Evolutionary conservation across 2,329 filamentous ascomycete species (phyloP).

Genomic region (Ceratocystis diversiconidia): DNA sequence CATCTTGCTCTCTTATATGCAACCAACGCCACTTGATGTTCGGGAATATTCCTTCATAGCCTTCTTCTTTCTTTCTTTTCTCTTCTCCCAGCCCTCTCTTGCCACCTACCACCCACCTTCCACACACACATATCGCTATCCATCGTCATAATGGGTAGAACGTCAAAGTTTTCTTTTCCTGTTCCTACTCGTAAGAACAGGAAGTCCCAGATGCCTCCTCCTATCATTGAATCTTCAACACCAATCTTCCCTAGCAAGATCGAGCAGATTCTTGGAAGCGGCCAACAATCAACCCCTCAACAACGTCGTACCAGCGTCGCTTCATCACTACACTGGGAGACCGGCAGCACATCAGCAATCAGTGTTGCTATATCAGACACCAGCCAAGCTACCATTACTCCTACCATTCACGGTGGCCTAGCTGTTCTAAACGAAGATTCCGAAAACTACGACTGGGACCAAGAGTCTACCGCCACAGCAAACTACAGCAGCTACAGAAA

Average conservation of each 20-base stretch:
- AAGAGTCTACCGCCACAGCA: slow-evolving; percentile 9
- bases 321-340: slow-evolving; percentile 14
- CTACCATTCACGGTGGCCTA: slow-evolving; percentile 4
- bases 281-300: slow-evolving; percentile 5
- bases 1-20: slow-evolving; percentile 13
- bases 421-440: slow-evolving; percentile 14
- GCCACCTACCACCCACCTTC: neutral
- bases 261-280: slow-evolving; percentile 16
- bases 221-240: slow-evolving; percentile 6
- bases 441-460: slow-evolving; percentile 14
- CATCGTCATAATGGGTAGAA: slow-evolving; percentile 14
- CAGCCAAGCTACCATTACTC: slow-evolving; percentile 11
- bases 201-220: slow-evolving; percentile 14
- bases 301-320: slow-evolving; percentile 12
- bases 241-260: slow-evolving; percentile 14
- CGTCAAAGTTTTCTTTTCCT: slow-evolving; percentile 18
- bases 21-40: slow-evolving; percentile 15
- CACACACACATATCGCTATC: neutral
- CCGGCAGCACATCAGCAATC: slow-evolving; percentile 10
- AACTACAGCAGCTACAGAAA: slow-evolving; percentile 10
- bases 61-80: slow-evolving; percentile 3
- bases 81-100: neutral
- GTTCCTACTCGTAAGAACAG: slow-evolving; percentile 16
- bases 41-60: slow-evolving; percentile 14
- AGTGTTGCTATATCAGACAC: slow-evolving; percentile 13